These are phyloP conservation scores for Euphrasia confusa DNA, from an alignment of 257 asterid genomes.

Conservation along the genomic window DNA sequence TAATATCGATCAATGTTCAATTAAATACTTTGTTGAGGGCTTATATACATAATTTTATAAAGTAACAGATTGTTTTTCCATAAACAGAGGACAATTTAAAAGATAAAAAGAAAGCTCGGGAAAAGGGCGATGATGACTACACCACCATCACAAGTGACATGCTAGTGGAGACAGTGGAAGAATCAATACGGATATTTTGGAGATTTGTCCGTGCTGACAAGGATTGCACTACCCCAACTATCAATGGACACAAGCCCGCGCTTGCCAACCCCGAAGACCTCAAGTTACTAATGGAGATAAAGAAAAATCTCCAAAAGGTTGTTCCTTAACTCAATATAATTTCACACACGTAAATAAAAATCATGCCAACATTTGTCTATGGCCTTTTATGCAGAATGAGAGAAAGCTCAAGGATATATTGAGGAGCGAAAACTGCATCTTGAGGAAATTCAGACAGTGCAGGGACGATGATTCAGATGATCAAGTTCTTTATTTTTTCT, in stretches of 20 bases:
- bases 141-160: conserved; percentile 55
- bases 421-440: conserved; percentile 70
- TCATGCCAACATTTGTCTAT: neutral
- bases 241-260: conserved; percentile 42
- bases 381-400: conserved; percentile 60
- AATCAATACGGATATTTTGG: conserved; percentile 88
- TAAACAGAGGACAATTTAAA: conserved; percentile 61
- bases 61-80: neutral
- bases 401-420: conserved; percentile 61
- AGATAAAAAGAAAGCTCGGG: conserved; percentile 40
- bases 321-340: neutral
- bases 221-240: conserved; percentile 38
- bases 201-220: conserved; percentile 70
- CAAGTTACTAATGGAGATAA: conserved; percentile 49
- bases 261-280: conserved; percentile 43
- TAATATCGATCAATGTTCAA: no score
- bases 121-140: conserved; percentile 37
- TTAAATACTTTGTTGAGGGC: no score
- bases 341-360: neutral
- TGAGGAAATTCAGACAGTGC: conserved; percentile 46
- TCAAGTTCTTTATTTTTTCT: conserved; percentile 67
- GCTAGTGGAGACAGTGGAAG: conserved; percentile 85
- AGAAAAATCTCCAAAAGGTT: conserved; percentile 69
- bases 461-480: conserved; percentile 49
- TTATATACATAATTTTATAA: no score